A percentile compares a stretch with the other conserved stretches of the same genome.
Conservation (phyloP, 305 asterid genomes). For the Salvia sclarea region DNA sequence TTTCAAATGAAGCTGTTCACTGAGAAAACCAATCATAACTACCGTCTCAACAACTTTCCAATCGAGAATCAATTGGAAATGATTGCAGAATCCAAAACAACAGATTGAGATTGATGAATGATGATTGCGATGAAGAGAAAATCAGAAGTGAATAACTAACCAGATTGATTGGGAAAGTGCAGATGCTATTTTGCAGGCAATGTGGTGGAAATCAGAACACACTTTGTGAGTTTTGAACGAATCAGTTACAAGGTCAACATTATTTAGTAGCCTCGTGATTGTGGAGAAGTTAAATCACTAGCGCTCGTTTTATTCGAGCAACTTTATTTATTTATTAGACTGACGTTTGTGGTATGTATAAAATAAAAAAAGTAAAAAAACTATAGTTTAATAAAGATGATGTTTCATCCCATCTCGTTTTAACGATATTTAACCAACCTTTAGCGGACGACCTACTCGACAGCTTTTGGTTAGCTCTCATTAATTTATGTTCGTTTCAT, state of each 20-base stretch:
- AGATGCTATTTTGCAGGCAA: slow-evolving; percentile 28
- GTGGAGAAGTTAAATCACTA: not conserved
- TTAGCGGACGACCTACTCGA: too few species aligned
- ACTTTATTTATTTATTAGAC: not conserved
- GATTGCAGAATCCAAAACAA: slow-evolving; percentile 21
- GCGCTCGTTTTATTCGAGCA: not conserved
- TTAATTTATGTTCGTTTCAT: too few species aligned
- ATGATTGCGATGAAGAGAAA: not conserved
- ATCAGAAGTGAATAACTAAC: slow-evolving; percentile 19
- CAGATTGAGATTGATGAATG: not conserved
- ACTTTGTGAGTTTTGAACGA: slow-evolving; percentile 11
- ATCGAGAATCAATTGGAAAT: not conserved
- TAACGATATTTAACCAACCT: too few species aligned
- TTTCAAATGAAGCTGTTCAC: slow-evolving; percentile 3
- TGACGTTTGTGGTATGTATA: too few species aligned
- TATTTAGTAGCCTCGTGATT: not conserved
- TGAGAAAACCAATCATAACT: slow-evolving; percentile 8
- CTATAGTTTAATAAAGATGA: too few species aligned
- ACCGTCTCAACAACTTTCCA: not conserved
- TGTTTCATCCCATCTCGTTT: too few species aligned
- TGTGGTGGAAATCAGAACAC: slow-evolving; percentile 5
- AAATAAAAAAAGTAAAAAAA: too few species aligned
- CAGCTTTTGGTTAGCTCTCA: too few species aligned
- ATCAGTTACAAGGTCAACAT: slow-evolving; percentile 25
- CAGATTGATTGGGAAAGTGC: slow-evolving; percentile 19